A percentile compares a stretch with the other conserved stretches of the same genome.
Conservation (phyloP, 768 basidiomycete genomes). For the Leccinum ochraceum region DNA sequence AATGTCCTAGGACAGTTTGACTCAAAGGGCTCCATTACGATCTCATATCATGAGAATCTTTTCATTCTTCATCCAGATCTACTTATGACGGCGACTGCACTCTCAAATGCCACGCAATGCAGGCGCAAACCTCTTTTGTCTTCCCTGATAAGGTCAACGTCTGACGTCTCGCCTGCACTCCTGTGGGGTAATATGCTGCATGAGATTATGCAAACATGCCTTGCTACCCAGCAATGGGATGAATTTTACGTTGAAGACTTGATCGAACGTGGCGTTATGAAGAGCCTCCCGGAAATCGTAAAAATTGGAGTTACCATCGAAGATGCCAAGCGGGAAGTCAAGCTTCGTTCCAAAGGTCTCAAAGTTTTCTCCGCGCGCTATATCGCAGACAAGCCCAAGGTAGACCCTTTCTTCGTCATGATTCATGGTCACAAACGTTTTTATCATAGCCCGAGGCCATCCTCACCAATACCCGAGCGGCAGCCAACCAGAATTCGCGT, state of each 20-base stretch:
- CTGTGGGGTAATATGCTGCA: constrained; percentile 95
- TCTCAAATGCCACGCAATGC: constrained; percentile 83
- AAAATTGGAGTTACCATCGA: constrained; percentile 58
- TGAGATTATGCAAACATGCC: constrained; percentile 83
- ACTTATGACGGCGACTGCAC: constrained; percentile 86
- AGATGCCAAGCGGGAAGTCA: constrained; percentile 66
- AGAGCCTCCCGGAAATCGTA: constrained; percentile 60
- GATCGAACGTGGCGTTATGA: constrained; percentile 56
- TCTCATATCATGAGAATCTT: constrained; percentile 65
- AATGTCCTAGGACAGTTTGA: constrained; percentile 65
- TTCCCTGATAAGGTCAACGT: constrained; percentile 55
- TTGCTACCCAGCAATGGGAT: constrained; percentile 64
- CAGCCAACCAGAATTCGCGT: constrained; percentile 46
- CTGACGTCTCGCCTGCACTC: constrained; percentile 63
- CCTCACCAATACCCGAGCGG: constrained; percentile 66
- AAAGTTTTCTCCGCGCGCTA: constrained; percentile 66
- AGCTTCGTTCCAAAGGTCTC: constrained; percentile 62
- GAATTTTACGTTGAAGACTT: constrained; percentile 57
- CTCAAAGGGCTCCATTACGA: constrained; percentile 46
- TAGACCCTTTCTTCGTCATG: constrained; percentile 25
- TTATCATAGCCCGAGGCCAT: constrained; percentile 55
- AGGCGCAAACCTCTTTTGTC: constrained; percentile 84
- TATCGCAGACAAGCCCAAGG: constrained; percentile 65
- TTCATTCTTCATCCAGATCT: constrained; percentile 92
- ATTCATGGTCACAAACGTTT: neutral